Base-by-base conservation (phyloP, 2,329 filamentous ascomycete genomes). In the Phoma sp. region DNA sequence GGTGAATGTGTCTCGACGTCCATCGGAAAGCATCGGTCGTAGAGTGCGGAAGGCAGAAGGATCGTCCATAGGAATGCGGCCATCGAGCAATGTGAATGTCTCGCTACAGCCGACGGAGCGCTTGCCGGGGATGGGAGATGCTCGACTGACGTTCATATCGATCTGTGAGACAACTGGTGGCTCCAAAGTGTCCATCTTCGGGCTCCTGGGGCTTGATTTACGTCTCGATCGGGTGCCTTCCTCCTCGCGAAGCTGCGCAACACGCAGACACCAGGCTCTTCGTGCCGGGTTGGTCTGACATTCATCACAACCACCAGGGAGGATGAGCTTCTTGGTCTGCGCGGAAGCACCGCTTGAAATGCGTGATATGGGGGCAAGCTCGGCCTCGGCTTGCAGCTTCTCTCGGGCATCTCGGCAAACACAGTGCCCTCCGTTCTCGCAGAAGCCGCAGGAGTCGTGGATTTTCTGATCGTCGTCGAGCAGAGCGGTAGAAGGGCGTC, bases 241-340 rank as follows among this genome's bases (percentile, higher is more conserved):
- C 29, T 63, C 58, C 18, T 45, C 58, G 25, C 60, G 62, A 12
- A 73, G 58, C 45, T 71, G 64, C 15, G 72, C 66, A n/a, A 74
- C 61, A 43, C 69, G 53, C 45, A 72, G 64, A 26, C 72, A 75
- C 71, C 72, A 73, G 11, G 70, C 72, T 34, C 59, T 60, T 54
- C 75, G 69, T 12, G 62, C 59, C 7, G 73, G 73, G 46, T 76
- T 70, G 14, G 57, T 53, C 57, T 71, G 67, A 42, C 73, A 76
- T 38, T 71, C 71, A 10, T 60, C 62, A 52, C 73, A 76, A 32
- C 69, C 69, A n/a, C 73, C 73, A 2, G 73, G 72, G 26, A 52
- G 15, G 12, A 47, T 32, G 1, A 26, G 18, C 28, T 45, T 47
- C 28, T 48, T 53, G 26, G 42, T 29, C 33, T 53, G 51, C 11